Conservation (phyloP, 306 rosid species). For the Acacia melanoxylon region DNA sequence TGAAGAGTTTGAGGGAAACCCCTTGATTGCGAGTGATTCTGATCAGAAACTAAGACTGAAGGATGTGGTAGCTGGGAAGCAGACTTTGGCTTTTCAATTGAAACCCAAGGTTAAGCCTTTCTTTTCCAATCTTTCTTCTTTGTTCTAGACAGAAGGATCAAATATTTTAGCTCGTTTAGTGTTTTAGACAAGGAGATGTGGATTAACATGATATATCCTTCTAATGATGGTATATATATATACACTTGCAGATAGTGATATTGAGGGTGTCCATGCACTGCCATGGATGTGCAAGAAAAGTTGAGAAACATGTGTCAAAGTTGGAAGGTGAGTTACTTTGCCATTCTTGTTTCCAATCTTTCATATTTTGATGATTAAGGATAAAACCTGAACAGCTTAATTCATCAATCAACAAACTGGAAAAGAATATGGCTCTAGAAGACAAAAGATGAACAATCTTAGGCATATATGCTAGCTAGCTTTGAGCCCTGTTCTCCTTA, state of each 20-base stretch:
- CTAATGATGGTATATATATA: background rate
- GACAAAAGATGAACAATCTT: background rate
- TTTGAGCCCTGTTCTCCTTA: background rate
- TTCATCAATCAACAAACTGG: slow-evolving; percentile 1
- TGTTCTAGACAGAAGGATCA: background rate
- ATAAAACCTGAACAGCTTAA: slow-evolving; percentile 5
- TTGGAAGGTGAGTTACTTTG: slow-evolving; percentile 59
- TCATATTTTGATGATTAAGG: background rate
- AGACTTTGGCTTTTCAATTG: slow-evolving; percentile 87
- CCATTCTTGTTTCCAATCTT: background rate
- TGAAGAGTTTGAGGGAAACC: slow-evolving; percentile 60
- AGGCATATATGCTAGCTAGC: background rate
- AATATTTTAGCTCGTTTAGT: background rate
- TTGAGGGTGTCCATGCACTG: slow-evolving; percentile 94
- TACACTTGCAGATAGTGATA: slow-evolving; percentile 61
- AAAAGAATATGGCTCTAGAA: background rate
- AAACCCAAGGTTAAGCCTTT: slow-evolving; percentile 68
- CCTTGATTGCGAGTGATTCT: slow-evolving; percentile 49
- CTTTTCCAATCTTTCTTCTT: background rate
- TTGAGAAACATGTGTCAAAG: slow-evolving; percentile 84
- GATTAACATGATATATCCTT: slow-evolving; percentile 9
- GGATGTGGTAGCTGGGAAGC: slow-evolving; percentile 75
- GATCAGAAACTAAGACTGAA: slow-evolving; percentile 57
- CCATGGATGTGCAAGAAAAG: slow-evolving; percentile 86
- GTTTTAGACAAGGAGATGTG: background rate